phyloP scores from a whole-genome alignment of 1,284 basidiomycete genomes.

The Pisolithus thermaeus region DNA sequence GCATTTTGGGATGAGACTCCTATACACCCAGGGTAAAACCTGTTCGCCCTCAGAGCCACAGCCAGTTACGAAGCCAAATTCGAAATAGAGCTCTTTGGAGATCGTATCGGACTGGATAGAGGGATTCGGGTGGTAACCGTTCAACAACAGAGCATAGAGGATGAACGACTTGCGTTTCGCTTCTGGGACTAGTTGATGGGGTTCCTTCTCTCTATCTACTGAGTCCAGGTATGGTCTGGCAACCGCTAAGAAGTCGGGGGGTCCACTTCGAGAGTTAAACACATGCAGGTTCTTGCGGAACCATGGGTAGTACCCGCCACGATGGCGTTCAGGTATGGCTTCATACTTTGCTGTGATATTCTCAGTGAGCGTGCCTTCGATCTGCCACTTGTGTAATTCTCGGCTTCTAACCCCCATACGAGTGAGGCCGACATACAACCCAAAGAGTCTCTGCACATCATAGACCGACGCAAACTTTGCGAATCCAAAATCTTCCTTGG shows the following conservation, averaged over 20 bases:
- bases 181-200: neutral
- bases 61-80: neutral
- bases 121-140: neutral
- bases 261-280: neutral
- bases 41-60: neutral
- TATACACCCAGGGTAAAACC: neutral
- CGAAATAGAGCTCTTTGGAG: neutral
- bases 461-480: neutral
- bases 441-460: neutral
- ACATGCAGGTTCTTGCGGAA: neutral
- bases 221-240: neutral
- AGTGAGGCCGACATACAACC: neutral
- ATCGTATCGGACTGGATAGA: neutral
- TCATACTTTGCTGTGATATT: conserved; percentile 1
- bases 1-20: neutral
- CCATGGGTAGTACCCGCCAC: conserved; percentile 1
- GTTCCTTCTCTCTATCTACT: neutral
- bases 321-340: neutral
- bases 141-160: neutral
- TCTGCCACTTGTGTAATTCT: conserved; percentile 1
- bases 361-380: neutral
- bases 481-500: conserved; percentile 1
- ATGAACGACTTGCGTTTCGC: neutral
- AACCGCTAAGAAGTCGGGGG: neutral
- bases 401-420: neutral